Evolutionary conservation across 148 eudicot genomes (phyloP).

Genomic region (Fagopyrum homotropicum): DNA sequence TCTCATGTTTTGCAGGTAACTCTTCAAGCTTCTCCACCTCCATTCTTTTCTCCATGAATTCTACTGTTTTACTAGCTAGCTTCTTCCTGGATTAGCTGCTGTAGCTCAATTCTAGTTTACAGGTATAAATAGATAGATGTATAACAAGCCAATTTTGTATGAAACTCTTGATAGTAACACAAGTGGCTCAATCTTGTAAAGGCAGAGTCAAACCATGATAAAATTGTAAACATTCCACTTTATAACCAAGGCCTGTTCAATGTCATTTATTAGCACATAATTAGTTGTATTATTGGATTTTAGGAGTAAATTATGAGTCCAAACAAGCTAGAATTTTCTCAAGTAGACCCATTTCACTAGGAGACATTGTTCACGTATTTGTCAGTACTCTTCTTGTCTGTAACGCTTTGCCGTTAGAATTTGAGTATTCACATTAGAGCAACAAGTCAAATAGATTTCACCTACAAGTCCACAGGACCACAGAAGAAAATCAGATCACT

Average conservation of each 20-base stretch:
- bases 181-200: too few relatives aligned
- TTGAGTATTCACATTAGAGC: not conserved
- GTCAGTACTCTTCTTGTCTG: not conserved
- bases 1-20: not conserved
- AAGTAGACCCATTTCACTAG: not conserved
- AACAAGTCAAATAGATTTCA: conserved; percentile 4
- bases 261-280: too few relatives aligned
- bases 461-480: conserved; percentile 1
- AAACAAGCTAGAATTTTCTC: not conserved
- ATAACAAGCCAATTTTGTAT: not conserved
- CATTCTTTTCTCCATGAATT: not conserved
- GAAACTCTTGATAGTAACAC: not conserved
- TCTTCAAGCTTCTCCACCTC: not conserved
- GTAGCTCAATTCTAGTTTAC: not conserved
- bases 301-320: too few relatives aligned
- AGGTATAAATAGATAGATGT: not conserved
- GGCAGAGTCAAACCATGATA: not conserved
- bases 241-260: too few relatives aligned
- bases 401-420: not conserved
- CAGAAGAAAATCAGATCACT: too few relatives aligned
- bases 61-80: not conserved
- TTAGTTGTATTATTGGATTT: too few relatives aligned
- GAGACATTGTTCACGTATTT: not conserved
- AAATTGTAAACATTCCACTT: not conserved
- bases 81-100: not conserved